Base-by-base conservation (phyloP, 257 asterid genomes). In the Pogostemon cablin region DNA sequence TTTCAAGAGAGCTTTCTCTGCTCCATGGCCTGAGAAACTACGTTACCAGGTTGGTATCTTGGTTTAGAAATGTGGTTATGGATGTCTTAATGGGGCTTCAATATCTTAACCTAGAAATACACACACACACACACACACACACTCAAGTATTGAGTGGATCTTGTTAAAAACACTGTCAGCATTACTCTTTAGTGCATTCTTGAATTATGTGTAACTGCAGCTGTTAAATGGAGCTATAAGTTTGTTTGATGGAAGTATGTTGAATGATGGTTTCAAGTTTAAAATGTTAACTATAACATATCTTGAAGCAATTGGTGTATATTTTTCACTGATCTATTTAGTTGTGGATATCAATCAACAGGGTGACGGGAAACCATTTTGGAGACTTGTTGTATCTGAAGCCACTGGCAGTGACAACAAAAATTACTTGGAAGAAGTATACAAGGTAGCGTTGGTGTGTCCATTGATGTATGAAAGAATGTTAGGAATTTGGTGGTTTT, bases 281-380 rank as follows among this genome's bases (percentile, higher is more conserved):
- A 52, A 48, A 10, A 15, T 8, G 48, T 20, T 20, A 44, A 43
- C 44, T 41, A 61, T 10, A 49, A 48, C 57, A 58, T 47, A 74
- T 15, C 11, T 25, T 61, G 9, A 66, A 52, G 68, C 25, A 0
- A 52, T 8, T 56, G 3, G 41, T 12, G 2, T 4, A n/a, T 62
- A 25, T 71, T 7, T 44, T 48, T 56, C 41, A 53, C 54, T 65
- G 40, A 67, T 77, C 54, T 55, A 38, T 55, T 58, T 54, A 78
- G 34, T 67, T 7, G 32, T 25, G 25, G 42, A 57, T 37, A 38
- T 41, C 77, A 61, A 15, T 67, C 73, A 75, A 59, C 78, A 91
- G 99, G 96, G 92, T 72, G 99, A 93, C 75, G 99, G 96, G 12
- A 88, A 75, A 79, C 96, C 98, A 46, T 93, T 93, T 72, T 93